phyloP scores from a whole-genome alignment of 2,329 filamentous ascomycete genomes.

The Orbilia javanica region DNA sequence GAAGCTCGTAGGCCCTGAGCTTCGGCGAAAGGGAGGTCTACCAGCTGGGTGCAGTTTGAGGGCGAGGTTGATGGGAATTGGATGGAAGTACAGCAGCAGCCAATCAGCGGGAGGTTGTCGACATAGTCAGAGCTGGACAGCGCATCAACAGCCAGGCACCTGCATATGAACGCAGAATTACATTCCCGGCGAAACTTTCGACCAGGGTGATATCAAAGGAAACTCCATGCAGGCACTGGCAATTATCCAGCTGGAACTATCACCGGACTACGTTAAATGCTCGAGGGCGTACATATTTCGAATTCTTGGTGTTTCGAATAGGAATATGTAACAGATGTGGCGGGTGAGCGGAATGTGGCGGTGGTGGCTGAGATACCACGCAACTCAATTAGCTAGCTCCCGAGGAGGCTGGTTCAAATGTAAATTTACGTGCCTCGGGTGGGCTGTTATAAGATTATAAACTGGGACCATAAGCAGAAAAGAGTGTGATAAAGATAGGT shows the following conservation, averaged over 20 bases:
- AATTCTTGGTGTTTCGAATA: not conserved
- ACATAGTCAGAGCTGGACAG: slow-evolving; percentile 35
- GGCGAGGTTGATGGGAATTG: slow-evolving; percentile 27
- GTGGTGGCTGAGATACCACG: not conserved
- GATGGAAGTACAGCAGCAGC: slow-evolving; percentile 1
- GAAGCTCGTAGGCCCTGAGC: not conserved
- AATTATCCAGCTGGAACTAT: not conserved
- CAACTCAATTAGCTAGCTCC: not conserved
- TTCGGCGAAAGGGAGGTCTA: slow-evolving; percentile 11
- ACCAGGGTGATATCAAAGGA: slow-evolving; percentile 21
- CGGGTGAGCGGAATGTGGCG: not conserved
- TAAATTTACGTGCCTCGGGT: no score
- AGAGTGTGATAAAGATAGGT: no score
- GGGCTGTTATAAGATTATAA: no score
- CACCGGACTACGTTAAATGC: not conserved
- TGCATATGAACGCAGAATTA: slow-evolving; percentile 23
- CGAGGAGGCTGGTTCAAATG: no score
- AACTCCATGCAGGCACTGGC: slow-evolving; percentile 23
- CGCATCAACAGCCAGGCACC: slow-evolving; percentile 46
- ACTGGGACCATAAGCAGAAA: no score
- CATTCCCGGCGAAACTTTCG: slow-evolving; percentile 32
- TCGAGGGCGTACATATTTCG: not conserved
- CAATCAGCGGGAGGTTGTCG: slow-evolving; percentile 23
- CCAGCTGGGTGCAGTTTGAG: not conserved
- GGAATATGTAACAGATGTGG: not conserved